Evolutionary conservation across 2,329 filamentous ascomycete species (phyloP).

Genomic region (Botryotinia calthae): DNA sequence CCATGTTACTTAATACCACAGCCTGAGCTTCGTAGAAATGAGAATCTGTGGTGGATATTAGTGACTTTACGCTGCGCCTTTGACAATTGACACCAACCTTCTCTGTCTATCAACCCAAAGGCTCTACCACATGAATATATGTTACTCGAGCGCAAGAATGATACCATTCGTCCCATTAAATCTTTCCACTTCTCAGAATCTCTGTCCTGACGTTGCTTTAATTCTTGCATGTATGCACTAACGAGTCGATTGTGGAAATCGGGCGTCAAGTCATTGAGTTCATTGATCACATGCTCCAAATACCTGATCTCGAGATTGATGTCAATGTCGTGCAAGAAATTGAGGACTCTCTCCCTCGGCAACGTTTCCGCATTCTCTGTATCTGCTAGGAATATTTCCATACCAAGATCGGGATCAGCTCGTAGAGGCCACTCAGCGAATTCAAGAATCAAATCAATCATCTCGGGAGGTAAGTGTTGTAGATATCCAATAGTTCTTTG

Average conservation of each 20-base stretch:
- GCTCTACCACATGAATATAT: conserved; percentile 80
- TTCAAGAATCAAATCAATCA: conserved; percentile 87
- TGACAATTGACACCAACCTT: conserved; percentile 55
- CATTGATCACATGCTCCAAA: conserved; percentile 84
- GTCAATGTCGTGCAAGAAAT: conserved; percentile 71
- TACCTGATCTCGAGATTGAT: conserved; percentile 72
- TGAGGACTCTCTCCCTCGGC: conserved; percentile 71
- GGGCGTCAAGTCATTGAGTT: conserved; percentile 78
- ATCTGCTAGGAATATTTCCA: conserved; percentile 92
- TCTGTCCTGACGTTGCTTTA: conserved; percentile 41
- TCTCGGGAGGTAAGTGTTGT: conserved; percentile 81
- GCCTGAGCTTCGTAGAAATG: conserved; percentile 87
- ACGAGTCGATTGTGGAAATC: conserved; percentile 86
- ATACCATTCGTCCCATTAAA: conserved; percentile 65
- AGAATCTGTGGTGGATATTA: conserved; percentile 55
- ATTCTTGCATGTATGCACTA: conserved; percentile 61
- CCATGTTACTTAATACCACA: conserved; percentile 91
- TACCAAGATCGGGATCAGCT: conserved; percentile 69
- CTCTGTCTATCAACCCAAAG: conserved; percentile 72
- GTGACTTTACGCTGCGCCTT: conserved; percentile 17
- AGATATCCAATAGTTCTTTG: conserved; percentile 83
- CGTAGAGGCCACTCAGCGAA: conserved; percentile 86
- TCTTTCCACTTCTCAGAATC: conserved; percentile 52
- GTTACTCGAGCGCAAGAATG: conserved; percentile 71
- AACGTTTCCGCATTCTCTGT: conserved; percentile 92